Conservation (phyloP, 352 stramenopile genomes). For the Phytophthora hybrid region DNA sequence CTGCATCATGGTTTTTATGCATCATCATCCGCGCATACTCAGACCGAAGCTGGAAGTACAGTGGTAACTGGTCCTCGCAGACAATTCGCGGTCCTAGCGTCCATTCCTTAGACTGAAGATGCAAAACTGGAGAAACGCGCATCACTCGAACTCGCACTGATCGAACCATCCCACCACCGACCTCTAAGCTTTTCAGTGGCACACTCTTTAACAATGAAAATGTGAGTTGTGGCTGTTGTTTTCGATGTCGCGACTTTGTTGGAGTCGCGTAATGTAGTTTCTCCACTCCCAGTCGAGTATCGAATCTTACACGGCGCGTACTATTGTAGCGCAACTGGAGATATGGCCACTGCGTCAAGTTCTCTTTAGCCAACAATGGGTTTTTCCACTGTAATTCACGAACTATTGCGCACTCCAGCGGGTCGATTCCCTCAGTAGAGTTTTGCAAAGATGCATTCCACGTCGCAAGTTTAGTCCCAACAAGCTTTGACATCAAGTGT, state of each 20-base stretch:
- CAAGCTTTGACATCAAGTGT: slow-evolving; percentile 43
- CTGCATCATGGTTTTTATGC: slow-evolving; percentile 27
- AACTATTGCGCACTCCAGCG: slow-evolving; percentile 66
- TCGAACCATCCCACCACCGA: slow-evolving; percentile 67
- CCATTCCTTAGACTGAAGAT: slow-evolving; percentile 75
- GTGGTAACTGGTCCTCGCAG: slow-evolving; percentile 65
- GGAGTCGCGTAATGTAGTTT: slow-evolving; percentile 32
- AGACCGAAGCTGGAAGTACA: slow-evolving; percentile 58
- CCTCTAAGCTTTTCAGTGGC: slow-evolving; percentile 66
- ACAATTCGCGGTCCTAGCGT: slow-evolving; percentile 70
- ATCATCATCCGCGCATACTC: slow-evolving; percentile 33
- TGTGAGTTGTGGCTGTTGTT: slow-evolving; percentile 35
- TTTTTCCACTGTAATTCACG: slow-evolving; percentile 50
- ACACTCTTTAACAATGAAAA: slow-evolving; percentile 74
- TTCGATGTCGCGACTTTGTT: slow-evolving; percentile 8
- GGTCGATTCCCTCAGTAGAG: slow-evolving; percentile 68
- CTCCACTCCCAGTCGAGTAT: slow-evolving; percentile 59
- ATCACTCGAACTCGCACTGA: slow-evolving; percentile 61
- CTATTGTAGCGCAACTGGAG: slow-evolving; percentile 75
- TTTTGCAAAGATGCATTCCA: slow-evolving; percentile 80
- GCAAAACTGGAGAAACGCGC: slow-evolving; percentile 64
- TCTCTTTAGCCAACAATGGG: slow-evolving; percentile 57
- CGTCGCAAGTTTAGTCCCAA: slow-evolving; percentile 70
- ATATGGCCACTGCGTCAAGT: slow-evolving; percentile 64
- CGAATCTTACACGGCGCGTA: slow-evolving; percentile 58